A percentile compares a stretch with the other conserved stretches of the same genome.
These are phyloP conservation scores for Crepidotus variabilis DNA, from an alignment of 768 basidiomycete genomes.

Conservation along the genomic window DNA sequence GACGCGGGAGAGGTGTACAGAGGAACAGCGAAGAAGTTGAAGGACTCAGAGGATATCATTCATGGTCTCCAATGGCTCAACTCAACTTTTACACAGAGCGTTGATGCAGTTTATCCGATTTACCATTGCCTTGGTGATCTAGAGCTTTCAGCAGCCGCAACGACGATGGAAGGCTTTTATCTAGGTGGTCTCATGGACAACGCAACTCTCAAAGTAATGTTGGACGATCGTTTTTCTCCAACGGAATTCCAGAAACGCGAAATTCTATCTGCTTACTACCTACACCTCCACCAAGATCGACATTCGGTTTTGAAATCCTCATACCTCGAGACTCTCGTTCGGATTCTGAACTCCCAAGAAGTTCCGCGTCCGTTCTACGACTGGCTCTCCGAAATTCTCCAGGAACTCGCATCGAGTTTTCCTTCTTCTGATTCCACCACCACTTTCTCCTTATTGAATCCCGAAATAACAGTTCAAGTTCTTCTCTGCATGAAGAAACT, in stretches of 20 bases:
- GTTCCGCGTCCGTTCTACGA: conserved; percentile 27
- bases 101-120: conserved; percentile 24
- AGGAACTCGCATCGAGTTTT: conserved; percentile 17
- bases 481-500: conserved; percentile 23
- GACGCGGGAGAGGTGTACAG: conserved; percentile 22
- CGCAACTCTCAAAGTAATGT: conserved; percentile 25
- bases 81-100: conserved; percentile 22
- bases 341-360: conserved; percentile 28
- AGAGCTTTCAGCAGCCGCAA: conserved; percentile 19
- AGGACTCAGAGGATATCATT: conserved; percentile 21
- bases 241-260: conserved; percentile 25
- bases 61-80: conserved; percentile 26
- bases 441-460: conserved; percentile 7
- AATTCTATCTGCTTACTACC: conserved; percentile 24
- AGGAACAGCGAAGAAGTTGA: conserved; percentile 16
- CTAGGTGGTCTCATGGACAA: conserved; percentile 23
- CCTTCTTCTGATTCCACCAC: conserved; percentile 5
- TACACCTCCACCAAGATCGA: conserved; percentile 23
- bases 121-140: conserved; percentile 22
- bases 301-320: conserved; percentile 20
- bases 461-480: conserved; percentile 22
- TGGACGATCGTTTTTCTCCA: conserved; percentile 26
- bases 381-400: conserved; percentile 26
- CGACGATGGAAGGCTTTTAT: conserved; percentile 20
- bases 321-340: conserved; percentile 25